Percentiles rank a stretch among this genome's conserved stretches.
phyloP scores from a whole-genome alignment of 192 early-diverging fungal species.

The Rhizoclosmatium globosum region DNA sequence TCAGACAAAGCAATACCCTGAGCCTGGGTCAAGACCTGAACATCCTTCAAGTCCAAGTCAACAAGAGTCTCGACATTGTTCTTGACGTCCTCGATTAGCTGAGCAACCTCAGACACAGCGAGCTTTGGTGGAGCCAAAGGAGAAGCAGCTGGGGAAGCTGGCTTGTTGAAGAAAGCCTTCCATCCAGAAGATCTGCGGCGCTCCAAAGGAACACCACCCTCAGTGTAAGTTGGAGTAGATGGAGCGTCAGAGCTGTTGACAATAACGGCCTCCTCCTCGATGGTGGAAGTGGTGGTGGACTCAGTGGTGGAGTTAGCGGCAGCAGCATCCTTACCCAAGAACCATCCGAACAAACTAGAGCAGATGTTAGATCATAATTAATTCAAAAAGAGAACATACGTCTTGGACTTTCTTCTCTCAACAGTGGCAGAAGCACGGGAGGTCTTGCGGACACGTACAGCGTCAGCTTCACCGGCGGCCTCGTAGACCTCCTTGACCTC shows the following conservation, averaged over 20 bases:
- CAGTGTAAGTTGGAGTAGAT: constrained; percentile 3
- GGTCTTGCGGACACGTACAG: constrained; percentile 27
- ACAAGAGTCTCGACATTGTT: neutral
- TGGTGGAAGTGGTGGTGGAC: neutral
- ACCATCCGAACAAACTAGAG: constrained; percentile 31
- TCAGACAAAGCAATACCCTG: constrained; percentile 29
- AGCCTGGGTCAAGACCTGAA: constrained; percentile 32
- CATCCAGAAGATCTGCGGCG: constrained; percentile 37
- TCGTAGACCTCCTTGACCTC: constrained; percentile 1
- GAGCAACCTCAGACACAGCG: constrained; percentile 4
- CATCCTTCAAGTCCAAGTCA: constrained; percentile 40
- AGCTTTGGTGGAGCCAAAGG: constrained; percentile 9
- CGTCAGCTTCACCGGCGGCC: neutral
- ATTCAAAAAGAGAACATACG: constrained; percentile 2
- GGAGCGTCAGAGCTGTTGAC: constrained; percentile 21
- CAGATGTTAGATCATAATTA: neutral
- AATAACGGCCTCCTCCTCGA: constrained; percentile 21
- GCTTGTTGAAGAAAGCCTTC: constrained; percentile 17
- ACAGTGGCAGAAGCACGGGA: neutral
- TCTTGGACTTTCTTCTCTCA: constrained; percentile 28
- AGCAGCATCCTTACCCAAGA: constrained; percentile 5
- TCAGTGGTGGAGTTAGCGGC: neutral
- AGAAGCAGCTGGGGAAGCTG: neutral
- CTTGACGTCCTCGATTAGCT: constrained; percentile 26
- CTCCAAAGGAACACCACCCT: constrained; percentile 20